Evolutionary conservation across 306 rosid species (phyloP), one percentile per base, ranked within the genome.

Genomic region (Dryas alaskensis): DNA sequence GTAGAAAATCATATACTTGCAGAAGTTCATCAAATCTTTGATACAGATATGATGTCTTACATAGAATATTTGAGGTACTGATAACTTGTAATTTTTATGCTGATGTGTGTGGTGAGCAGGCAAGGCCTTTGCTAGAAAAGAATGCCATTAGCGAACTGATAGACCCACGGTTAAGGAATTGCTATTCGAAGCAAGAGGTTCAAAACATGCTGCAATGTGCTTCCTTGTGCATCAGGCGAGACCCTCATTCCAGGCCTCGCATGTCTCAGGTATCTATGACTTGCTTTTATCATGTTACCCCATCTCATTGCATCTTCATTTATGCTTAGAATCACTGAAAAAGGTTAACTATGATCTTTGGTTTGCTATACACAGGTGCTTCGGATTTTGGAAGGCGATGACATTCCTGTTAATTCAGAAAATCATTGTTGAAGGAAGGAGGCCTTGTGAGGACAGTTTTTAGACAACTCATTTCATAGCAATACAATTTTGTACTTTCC

Each of bases 311-410:
- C 70, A 8, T 66, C 54, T 46, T 66, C 55, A 46, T 0, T 66
- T 66, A 16, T 12, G 5, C 19, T 0, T 10, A 47, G 70, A 66
- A 66, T 45, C 17, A 45, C 10, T 17, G 25, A 55, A 22, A 67
- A 22, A 58, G 27, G 27, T 10, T 50, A 7, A 27, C 58, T 2
- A 27, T 48, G 51, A 11, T 68, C 60, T 50, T 43, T 70, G 47
- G 44, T 60, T 39, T 40, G 12, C 19, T 4, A 13, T 10, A 14
- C 45, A 17, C 17, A 92, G 98, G 98, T 93, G 68, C 97, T 93
- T 50, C 89, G 95, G 74, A 89, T 93, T 80, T 79, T 93, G 86
- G 98, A 93, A 84, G 97, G 92, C 51, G 90, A 89, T 57, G 97
- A 87, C 80, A 77, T 84, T 69, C 76, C 80, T 22, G 54, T 82